These are phyloP conservation scores for Galeopsis tetrahit DNA, from an alignment of 257 asterid species.

Conservation along the genomic window DNA sequence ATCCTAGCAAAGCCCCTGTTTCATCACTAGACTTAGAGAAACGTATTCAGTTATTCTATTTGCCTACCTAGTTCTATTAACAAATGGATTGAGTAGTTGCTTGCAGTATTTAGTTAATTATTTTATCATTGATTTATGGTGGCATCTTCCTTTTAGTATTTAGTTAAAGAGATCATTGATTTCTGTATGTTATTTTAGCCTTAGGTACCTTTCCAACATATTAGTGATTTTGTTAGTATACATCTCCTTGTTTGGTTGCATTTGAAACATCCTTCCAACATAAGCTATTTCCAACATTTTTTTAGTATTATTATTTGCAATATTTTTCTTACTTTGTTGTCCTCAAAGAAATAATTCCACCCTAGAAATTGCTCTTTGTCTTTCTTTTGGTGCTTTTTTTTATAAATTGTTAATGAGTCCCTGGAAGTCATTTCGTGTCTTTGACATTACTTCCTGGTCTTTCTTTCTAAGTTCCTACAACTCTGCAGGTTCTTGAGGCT, in stretches of 20 bases:
- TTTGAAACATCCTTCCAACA: slow-evolving; percentile 11
- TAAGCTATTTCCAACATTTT: slow-evolving; percentile 32
- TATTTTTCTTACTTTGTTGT: slow-evolving; percentile 9
- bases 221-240: slow-evolving; percentile 27
- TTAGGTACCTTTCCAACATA: neutral
- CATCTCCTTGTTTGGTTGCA: slow-evolving; percentile 20
- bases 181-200: neutral
- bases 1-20: neutral
- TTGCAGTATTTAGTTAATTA: slow-evolving; percentile 22
- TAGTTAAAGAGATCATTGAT: slow-evolving; percentile 7
- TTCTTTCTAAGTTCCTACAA: slow-evolving; percentile 37
- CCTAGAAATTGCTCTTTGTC: slow-evolving; percentile 3
- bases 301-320: slow-evolving; percentile 10
- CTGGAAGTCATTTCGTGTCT: slow-evolving; percentile 26
- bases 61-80: neutral
- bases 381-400: slow-evolving; percentile 15
- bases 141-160: slow-evolving; percentile 20
- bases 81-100: neutral
- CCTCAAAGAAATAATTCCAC: neutral
- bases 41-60: neutral
- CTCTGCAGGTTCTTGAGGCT: slow-evolving; percentile 91
- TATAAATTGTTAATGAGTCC: neutral
- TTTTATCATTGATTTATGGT: slow-evolving; percentile 9
- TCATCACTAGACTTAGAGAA: neutral
- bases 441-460: slow-evolving; percentile 26